These are phyloP conservation scores for Nicotiana attenuata DNA, from an alignment of 257 asterid genomes.

Conservation along the genomic window DNA sequence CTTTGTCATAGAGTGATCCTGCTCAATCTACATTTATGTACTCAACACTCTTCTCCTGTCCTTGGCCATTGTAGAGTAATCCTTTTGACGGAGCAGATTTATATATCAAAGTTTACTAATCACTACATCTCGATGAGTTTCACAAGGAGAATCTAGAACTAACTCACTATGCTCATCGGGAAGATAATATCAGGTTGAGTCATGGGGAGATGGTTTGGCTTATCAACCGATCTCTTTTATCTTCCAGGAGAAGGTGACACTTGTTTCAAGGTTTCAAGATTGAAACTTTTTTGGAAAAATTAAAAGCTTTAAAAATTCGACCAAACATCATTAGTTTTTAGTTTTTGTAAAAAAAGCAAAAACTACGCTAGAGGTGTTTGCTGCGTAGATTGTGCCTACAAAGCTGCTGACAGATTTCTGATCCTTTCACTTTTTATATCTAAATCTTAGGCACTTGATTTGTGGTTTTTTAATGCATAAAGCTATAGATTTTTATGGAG, in stretches of 20 bases:
- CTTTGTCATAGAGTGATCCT: not conserved
- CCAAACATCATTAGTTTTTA: not conserved
- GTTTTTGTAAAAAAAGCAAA: not conserved
- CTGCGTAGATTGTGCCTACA: not conserved
- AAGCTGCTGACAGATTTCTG: not conserved
- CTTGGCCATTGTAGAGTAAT: not conserved
- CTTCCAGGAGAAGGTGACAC: not conserved
- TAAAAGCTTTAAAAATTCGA: not conserved
- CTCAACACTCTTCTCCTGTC: not conserved
- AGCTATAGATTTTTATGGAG: not conserved
- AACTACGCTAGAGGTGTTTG: not conserved
- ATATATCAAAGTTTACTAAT: not conserved
- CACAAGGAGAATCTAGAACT: not conserved
- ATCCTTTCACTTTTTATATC: not conserved
- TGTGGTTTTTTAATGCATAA: not conserved
- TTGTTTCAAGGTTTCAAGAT: not conserved
- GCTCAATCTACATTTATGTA: not conserved
- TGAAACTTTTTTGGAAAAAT: not conserved
- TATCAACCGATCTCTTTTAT: not conserved
- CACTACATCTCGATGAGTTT: not conserved
- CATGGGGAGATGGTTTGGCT: not conserved
- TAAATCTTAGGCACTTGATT: not conserved
- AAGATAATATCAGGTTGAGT: not conserved
- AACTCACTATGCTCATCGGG: not conserved
- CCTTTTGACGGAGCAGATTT: not conserved